A percentile compares a stretch with the other conserved stretches of the same genome.
Conservation (phyloP, 352 stramenopile species). For the Aphanomyces euteiches region DNA sequence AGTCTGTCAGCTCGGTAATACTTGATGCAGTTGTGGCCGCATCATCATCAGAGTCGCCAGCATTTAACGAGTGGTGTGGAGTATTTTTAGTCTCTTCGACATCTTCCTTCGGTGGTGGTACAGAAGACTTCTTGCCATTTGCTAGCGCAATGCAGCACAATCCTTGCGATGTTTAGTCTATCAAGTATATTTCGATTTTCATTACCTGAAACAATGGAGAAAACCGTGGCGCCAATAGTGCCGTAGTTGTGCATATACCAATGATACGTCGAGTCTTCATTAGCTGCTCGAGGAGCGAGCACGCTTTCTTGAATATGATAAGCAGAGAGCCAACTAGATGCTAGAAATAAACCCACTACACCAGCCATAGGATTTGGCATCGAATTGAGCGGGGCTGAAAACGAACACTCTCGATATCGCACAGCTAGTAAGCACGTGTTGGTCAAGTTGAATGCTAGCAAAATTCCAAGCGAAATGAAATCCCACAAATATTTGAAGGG, state of each 20-base stretch:
- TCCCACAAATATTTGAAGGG: conserved; percentile 86
- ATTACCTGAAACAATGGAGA: conserved; percentile 42
- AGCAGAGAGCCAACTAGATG: conserved; percentile 60
- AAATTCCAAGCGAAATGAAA: conserved; percentile 87
- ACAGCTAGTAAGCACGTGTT: conserved; percentile 79
- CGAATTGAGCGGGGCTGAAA: not conserved
- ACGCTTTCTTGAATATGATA: conserved; percentile 56
- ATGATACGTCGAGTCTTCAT: conserved; percentile 38
- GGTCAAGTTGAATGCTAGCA: conserved; percentile 88
- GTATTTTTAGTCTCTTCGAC: no score
- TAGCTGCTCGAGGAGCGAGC: conserved; percentile 41
- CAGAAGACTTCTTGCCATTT: not conserved
- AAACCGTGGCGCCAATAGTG: conserved; percentile 44
- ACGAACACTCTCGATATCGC: conserved; percentile 31
- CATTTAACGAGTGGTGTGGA: not conserved
- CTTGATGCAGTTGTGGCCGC: no score
- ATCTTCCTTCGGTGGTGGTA: not conserved
- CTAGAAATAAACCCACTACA: conserved; percentile 48
- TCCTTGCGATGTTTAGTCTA: no score
- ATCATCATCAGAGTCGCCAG: not conserved
- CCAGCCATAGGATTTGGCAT: not conserved
- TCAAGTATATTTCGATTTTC: not conserved
- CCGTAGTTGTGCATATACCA: conserved; percentile 56
- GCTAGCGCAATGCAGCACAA: not conserved
- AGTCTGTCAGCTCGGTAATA: no score